phyloP scores from a whole-genome alignment of 2,329 filamentous ascomycete genomes.

The Ceratocystis variospora region DNA sequence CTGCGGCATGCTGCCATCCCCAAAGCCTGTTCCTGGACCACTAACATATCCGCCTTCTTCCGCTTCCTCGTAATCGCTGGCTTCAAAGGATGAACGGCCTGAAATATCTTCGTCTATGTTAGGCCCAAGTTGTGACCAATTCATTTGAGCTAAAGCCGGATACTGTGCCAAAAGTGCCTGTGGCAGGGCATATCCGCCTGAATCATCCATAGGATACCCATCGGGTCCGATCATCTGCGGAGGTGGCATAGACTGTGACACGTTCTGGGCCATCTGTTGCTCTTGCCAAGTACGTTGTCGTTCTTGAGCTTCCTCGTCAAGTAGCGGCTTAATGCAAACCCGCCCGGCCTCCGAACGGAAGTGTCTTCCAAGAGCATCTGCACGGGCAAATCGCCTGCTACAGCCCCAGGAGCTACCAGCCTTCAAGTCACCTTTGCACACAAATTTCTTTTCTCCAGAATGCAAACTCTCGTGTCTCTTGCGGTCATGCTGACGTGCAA shows the following conservation, averaged over 20 bases:
- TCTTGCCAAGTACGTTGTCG: conserved; percentile 63
- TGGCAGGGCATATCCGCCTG: conserved; percentile 56
- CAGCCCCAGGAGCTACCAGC: conserved; percentile 81
- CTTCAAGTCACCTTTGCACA: conserved; percentile 84
- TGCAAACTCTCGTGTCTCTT: conserved; percentile 95
- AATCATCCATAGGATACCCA: conserved; percentile 43
- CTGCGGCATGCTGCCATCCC: conserved; percentile 42
- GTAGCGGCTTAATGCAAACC: conserved; percentile 90
- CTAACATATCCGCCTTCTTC: conserved; percentile 57
- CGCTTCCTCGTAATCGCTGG: conserved; percentile 61
- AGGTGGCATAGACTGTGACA: conserved; percentile 29
- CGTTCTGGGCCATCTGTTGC: conserved; percentile 52
- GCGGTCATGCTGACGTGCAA: conserved; percentile 90
- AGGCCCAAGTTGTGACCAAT: conserved; percentile 56
- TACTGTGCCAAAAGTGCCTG: conserved; percentile 83
- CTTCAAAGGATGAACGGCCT: conserved; percentile 68
- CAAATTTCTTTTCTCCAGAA: conserved; percentile 96
- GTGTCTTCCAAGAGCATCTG: conserved; percentile 84
- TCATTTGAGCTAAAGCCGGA: conserved; percentile 77
- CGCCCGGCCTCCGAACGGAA: conserved; percentile 92
- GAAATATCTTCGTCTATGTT: conserved; percentile 63
- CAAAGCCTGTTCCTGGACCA: conserved; percentile 46
- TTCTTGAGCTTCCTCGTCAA: conserved; percentile 85
- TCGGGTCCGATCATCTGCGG: conserved; percentile 45
- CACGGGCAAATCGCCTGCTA: conserved; percentile 80